Evolutionary conservation across 305 asterid genomes (phyloP), one percentile per base, ranked within the genome.

Genomic region (Rubia balearica): DNA sequence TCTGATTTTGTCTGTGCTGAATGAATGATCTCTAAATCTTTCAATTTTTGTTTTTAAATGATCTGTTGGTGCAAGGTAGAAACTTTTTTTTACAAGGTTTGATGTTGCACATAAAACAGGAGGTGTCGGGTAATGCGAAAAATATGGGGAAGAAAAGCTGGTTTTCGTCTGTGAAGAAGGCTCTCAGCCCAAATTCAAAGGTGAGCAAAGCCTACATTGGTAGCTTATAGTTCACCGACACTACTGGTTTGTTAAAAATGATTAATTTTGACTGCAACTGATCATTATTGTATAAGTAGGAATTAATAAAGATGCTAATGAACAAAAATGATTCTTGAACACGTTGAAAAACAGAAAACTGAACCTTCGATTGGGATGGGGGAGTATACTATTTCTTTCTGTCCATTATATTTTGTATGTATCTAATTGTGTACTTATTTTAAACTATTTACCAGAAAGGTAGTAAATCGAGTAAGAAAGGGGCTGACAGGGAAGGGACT

Each of bases 131-230:
- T 80, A 84, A 85, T 77, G 80, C 72, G 79, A 77, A 70, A 70
- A 73, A 71, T 55, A 93, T 93, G 97, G 96, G 90, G 68, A 86
- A 82, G 86, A 90, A 88, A 85, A 90, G 85, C 82, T 93, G 98
- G 98, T 82, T 93, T 74, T 88, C 96, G 71, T 88, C 97, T 3
- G 87, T 93, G 40, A 93, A 89, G 86, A 90, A 89, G 85, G 97
- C 84, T 77, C 82, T 93, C 69, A 89, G 90, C 79, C 92, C 96
- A 17, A 81, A 81, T 71, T 83, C 91, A 40, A 88, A 87, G 85
- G 84, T 55, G 65, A 60, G 85, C 84, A 79, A 81, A 69, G 75
- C 77, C 71, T 82, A 83, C 88, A 90, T 89, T 74, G 66, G 74
- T 60, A 61, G 27, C 61, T 68, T 57, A 43, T 65, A n/a, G 11